Evolutionary conservation across 352 stramenopile species (phyloP), one percentile per base, ranked within the genome.

Genomic region (Phytophthora melonis): DNA sequence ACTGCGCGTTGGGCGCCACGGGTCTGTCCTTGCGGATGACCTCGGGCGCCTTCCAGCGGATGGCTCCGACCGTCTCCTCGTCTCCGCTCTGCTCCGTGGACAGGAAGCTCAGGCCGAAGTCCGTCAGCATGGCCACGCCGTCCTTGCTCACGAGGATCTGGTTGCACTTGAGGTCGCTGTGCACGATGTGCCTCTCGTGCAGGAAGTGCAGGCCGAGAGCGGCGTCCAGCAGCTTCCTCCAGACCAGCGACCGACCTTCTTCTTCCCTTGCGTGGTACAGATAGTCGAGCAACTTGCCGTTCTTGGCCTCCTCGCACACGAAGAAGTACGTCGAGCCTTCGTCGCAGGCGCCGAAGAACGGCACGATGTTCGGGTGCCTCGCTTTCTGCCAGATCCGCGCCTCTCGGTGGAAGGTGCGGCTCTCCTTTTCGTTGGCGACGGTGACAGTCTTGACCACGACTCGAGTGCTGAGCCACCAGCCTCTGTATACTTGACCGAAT

Each of bases 111-210:
- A 70, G 23, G 3, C 55, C 64, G 30, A 70, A 70, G 30, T 70
- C 64, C 8, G 64, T 64, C 27, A 70, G 23, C 64, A 70, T 70
- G 7, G 43, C 45, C 10, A 49, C 56, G 14, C 55, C 64, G 23
- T 65, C 64, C 45, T 71, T 71, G 55, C 55, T 65, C 14, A 71
- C 56, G 11, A 68, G 50, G 27, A 68, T 53, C 23, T 68, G 53
- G 16, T 68, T 68, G 27, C 62, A 68, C 62, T 68, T 68, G 1
- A 68, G 62, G 56, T 68, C 62, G 47, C 62, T 68, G 19, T 66
- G 57, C 3, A 66, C 21, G 21, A 72, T 57, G 18, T 41, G 25
- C 0, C 49, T 49, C 27, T 73, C 52, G 23, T 73, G 66, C 32
- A 73, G 32, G 30, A 68, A 72, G 11, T 57, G 49, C 18, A 72